Evolutionary conservation across 495 filamentous ascomycete species (phyloP).

Genomic region (Talaromyces adpressus): DNA sequence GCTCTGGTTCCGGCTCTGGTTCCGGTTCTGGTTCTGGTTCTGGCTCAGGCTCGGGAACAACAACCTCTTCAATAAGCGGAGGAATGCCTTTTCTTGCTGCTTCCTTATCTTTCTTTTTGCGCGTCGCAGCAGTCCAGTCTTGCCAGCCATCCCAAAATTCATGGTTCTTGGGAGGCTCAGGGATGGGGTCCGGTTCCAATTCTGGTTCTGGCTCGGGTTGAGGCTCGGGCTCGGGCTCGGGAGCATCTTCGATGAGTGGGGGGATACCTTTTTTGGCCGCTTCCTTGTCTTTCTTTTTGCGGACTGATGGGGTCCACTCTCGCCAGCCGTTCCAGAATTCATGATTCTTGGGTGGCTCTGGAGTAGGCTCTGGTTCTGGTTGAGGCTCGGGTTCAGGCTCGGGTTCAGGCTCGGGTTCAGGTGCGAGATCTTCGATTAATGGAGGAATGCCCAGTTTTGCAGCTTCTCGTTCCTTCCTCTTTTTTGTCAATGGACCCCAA

Average conservation of each 20-base stretch:
- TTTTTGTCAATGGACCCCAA: not conserved
- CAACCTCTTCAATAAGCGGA: slow-evolving; percentile 8
- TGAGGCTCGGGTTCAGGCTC: slow-evolving; percentile 10
- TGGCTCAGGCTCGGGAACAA: slow-evolving; percentile 17
- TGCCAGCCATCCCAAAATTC: slow-evolving; percentile 4
- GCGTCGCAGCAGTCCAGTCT: not conserved
- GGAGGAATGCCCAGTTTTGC: slow-evolving; percentile 18
- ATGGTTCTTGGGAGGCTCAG: slow-evolving; percentile 9
- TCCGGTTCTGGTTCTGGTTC: slow-evolving; percentile 24
- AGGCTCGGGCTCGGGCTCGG: slow-evolving; percentile 26
- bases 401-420: not conserved
- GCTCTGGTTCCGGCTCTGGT: slow-evolving; percentile 8
- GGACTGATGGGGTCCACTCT: not conserved
- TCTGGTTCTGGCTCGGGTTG: slow-evolving; percentile 15
- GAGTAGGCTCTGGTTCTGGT: slow-evolving; percentile 22
- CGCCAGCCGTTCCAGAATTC: slow-evolving; percentile 1
- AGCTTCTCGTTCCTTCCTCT: slow-evolving; percentile 7
- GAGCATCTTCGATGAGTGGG: slow-evolving; percentile 1
- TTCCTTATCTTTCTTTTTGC: slow-evolving; percentile 17
- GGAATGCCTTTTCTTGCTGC: slow-evolving; percentile 7
- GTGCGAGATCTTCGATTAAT: slow-evolving; percentile 15
- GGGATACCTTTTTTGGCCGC: slow-evolving; percentile 9
- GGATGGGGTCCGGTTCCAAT: slow-evolving; percentile 20
- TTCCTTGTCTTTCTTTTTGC: slow-evolving; percentile 17
- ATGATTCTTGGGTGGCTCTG: slow-evolving; percentile 9